phyloP scores from a whole-genome alignment of 805 yeast genomes.

The Cyberlindnera galapagoensis region DNA sequence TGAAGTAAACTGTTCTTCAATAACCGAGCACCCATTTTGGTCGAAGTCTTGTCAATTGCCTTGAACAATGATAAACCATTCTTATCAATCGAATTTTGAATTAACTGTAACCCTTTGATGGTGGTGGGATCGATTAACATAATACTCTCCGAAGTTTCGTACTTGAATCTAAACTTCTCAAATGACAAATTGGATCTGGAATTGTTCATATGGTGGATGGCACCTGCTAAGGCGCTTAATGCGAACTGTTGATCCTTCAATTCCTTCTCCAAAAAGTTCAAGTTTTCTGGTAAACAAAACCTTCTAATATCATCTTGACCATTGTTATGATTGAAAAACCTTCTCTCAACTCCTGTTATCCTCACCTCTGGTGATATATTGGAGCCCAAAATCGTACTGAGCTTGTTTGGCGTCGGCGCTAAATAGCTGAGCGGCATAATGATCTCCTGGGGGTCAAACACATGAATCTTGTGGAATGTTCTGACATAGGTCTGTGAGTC shows the following conservation, averaged over 20 bases:
- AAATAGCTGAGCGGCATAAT: conserved; percentile 27
- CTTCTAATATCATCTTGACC: conserved; percentile 21
- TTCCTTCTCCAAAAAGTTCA: conserved; percentile 18
- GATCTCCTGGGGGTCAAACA: conserved; percentile 30
- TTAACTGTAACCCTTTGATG: conserved; percentile 31
- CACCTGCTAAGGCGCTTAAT: conserved; percentile 29
- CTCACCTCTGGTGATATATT: conserved; percentile 24
- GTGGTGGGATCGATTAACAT: conserved; percentile 38
- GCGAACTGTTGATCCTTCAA: conserved; percentile 27
- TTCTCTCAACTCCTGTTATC: conserved; percentile 22
- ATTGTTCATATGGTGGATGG: conserved; percentile 22
- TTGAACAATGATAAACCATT: conserved; percentile 30
- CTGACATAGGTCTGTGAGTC: conserved; percentile 43
- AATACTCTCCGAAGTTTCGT: conserved; percentile 32
- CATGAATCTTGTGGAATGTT: conserved; percentile 34
- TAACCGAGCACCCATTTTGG: conserved; percentile 41
- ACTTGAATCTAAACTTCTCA: conserved; percentile 30
- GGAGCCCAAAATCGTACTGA: conserved; percentile 30
- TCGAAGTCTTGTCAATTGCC: conserved; percentile 31
- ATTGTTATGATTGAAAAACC: conserved; percentile 20
- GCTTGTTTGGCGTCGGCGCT: conserved; percentile 24
- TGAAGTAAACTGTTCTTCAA: conserved; percentile 39
- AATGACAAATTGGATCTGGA: conserved; percentile 13
- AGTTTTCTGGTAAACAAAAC: conserved; percentile 17
- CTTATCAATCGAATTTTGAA: conserved; percentile 27